Evolutionary conservation across 2,329 filamentous ascomycete genomes (phyloP).

Genomic region (Hypoxylon sp.): DNA sequence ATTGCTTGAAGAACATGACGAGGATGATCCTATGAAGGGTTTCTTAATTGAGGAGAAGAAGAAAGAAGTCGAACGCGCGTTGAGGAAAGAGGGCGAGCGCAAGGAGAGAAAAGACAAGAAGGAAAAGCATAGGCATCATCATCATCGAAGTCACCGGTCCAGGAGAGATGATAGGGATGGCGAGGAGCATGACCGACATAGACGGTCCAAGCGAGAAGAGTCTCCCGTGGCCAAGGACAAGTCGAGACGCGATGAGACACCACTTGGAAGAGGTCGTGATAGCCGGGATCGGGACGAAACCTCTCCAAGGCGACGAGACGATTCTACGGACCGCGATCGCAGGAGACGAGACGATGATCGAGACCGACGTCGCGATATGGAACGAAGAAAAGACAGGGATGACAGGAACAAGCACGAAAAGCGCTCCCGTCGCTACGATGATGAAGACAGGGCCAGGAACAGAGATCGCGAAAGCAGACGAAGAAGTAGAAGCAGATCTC

Average conservation of each 20-base stretch:
- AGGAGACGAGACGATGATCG: slow-evolving; percentile 45
- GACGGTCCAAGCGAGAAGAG: slow-evolving; percentile 52
- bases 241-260: slow-evolving; percentile 23
- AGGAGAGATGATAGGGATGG: slow-evolving; percentile 42
- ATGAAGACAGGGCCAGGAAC: slow-evolving; percentile 43
- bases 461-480: slow-evolving; percentile 41
- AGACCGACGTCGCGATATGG: slow-evolving; percentile 36
- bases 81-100: slow-evolving; percentile 61
- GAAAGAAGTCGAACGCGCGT: slow-evolving; percentile 80
- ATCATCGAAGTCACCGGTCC: slow-evolving; percentile 56
- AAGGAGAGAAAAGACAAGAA: slow-evolving; percentile 59
- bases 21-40: slow-evolving; percentile 97
- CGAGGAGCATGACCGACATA: slow-evolving; percentile 38
- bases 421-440: slow-evolving; percentile 28
- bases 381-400: slow-evolving; percentile 36
- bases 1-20: slow-evolving; percentile 82
- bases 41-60: slow-evolving; percentile 91
- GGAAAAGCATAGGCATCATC: slow-evolving; percentile 50
- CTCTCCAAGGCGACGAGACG: slow-evolving; percentile 39
- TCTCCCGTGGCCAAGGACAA: slow-evolving; percentile 41
- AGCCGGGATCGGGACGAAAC: slow-evolving; percentile 43
- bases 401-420: slow-evolving; percentile 36
- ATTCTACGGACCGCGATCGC: slow-evolving; percentile 45
- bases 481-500: slow-evolving; percentile 57
- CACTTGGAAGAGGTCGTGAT: slow-evolving; percentile 35